Conservation (phyloP, 2,329 filamentous ascomycete species). For the Amphichorda felina region DNA sequence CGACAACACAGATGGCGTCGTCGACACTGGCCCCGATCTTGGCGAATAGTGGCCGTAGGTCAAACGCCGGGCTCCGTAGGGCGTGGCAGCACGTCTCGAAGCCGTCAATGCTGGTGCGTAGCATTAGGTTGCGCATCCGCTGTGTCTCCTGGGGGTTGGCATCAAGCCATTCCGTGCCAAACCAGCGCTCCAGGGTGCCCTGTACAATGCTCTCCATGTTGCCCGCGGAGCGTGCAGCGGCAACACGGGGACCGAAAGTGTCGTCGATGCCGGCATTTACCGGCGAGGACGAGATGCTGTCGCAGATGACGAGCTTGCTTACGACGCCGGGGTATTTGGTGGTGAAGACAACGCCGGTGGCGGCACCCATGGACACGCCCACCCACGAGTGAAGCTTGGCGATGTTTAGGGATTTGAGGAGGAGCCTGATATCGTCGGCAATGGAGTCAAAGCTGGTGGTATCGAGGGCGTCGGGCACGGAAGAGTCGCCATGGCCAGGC, state of each 20-base stretch:
- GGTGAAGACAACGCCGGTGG: slow-evolving; percentile 25
- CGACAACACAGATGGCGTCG: slow-evolving; percentile 23
- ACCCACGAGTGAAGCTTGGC: slow-evolving; percentile 24
- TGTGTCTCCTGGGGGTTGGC: slow-evolving; percentile 20
- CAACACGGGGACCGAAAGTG: slow-evolving; percentile 21
- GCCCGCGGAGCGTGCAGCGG: slow-evolving; percentile 18
- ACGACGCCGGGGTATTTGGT: slow-evolving; percentile 23
- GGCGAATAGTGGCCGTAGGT: slow-evolving; percentile 21
- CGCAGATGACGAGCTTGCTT: slow-evolving; percentile 23
- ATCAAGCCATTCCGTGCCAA: slow-evolving; percentile 22
- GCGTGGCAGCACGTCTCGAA: slow-evolving; percentile 28
- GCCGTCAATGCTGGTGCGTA: slow-evolving; percentile 23
- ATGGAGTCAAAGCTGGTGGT: slow-evolving; percentile 26
- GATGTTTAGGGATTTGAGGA: slow-evolving; percentile 19
- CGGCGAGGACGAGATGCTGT: slow-evolving; percentile 26
- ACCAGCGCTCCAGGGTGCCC: slow-evolving; percentile 26
- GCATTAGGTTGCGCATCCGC: slow-evolving; percentile 22
- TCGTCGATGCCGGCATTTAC: slow-evolving; percentile 21
- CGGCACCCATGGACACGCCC: slow-evolving; percentile 32
- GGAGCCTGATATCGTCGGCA: slow-evolving; percentile 21
- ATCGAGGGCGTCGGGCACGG: slow-evolving; percentile 17
- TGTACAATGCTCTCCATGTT: slow-evolving; percentile 17
- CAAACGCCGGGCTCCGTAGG: slow-evolving; percentile 21
- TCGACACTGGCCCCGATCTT: slow-evolving; percentile 20
- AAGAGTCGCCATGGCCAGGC: slow-evolving; percentile 28